Percentiles rank a stretch among this genome's conserved stretches.
Evolutionary conservation across 2,329 filamentous ascomycete genomes (phyloP).

Genomic region (Talaromyces sp.): DNA sequence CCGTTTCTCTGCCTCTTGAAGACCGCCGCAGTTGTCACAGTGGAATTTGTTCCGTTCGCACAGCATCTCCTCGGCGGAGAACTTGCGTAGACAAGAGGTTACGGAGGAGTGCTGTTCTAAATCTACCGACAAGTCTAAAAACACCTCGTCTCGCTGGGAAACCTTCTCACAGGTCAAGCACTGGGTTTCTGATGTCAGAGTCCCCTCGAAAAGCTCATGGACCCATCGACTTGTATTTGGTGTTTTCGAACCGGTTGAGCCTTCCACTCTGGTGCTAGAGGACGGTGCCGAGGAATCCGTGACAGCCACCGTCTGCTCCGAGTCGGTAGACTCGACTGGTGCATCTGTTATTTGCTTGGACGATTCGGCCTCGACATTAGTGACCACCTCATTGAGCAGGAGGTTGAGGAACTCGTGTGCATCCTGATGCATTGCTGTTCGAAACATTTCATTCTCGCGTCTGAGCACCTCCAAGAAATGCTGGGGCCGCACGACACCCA

Average conservation of each 20-base stretch:
- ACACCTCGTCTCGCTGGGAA: conserved; percentile 92
- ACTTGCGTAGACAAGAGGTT: conserved; percentile 89
- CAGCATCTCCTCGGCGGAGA: conserved; percentile 97
- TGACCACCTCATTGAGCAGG: conserved; percentile 90
- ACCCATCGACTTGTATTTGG: conserved; percentile 80
- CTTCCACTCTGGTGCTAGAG: conserved; percentile 17
- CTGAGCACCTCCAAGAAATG: conserved; percentile 92
- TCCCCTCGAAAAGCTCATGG: conserved; percentile 93
- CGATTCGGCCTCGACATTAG: conserved; percentile 86
- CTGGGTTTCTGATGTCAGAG: conserved; percentile 90
- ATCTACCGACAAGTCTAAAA: conserved; percentile 93
- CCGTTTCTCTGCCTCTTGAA: conserved; percentile 96
- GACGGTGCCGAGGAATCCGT: conserved; percentile 33
- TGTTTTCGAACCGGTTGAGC: conserved; percentile 42
- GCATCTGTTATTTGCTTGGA: conserved; percentile 33
- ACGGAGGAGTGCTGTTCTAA: conserved; percentile 93
- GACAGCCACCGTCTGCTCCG: conserved; percentile 45
- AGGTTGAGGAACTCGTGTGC: conserved; percentile 96
- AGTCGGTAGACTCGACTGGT: conserved; percentile 46
- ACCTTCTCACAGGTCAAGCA: conserved; percentile 95
- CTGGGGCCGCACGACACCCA: conserved; percentile 85
- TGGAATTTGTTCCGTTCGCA: conserved; percentile 99
- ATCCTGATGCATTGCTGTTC: conserved; percentile 95
- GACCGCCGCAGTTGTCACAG: conserved; percentile 91
- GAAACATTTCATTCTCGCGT: conserved; percentile 94